phyloP scores from a whole-genome alignment of 192 early-diverging fungal species.

The Endogone sp. region DNA sequence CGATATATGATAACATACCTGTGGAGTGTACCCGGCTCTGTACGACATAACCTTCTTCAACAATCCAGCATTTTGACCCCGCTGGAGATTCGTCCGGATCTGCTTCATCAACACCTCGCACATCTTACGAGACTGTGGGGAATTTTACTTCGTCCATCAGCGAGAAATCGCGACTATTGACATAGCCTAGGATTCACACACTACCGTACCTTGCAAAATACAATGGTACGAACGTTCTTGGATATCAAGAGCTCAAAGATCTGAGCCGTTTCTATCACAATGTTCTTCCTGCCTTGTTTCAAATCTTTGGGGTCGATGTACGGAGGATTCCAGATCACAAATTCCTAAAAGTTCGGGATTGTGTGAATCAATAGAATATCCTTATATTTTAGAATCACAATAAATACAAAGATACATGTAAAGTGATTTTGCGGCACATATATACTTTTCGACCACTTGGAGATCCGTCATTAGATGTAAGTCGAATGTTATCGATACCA shows the following conservation, averaged over 20 bases:
- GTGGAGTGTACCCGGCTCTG: slow-evolving; percentile 70
- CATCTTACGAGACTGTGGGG: slow-evolving; percentile 21
- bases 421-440: background rate
- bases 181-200: background rate
- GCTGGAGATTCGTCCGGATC: slow-evolving; percentile 18
- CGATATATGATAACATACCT: background rate
- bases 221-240: slow-evolving; percentile 37
- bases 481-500: slow-evolving; percentile 16
- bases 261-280: slow-evolving; percentile 21
- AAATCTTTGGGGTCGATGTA: slow-evolving; percentile 6
- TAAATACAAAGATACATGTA: background rate
- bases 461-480: slow-evolving; percentile 28
- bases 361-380: too few relatives aligned
- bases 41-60: slow-evolving; percentile 54
- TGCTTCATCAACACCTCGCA: slow-evolving; percentile 38
- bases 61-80: slow-evolving; percentile 10
- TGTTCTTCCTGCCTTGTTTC: slow-evolving; percentile 5
- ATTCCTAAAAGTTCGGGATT: too few relatives aligned
- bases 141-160: slow-evolving; percentile 16
- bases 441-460: slow-evolving; percentile 30
- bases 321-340: slow-evolving; percentile 45
- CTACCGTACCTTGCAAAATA: slow-evolving; percentile 46
- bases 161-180: too few relatives aligned
- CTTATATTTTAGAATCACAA: background rate
- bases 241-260: slow-evolving; percentile 35